Evolutionary conservation across 257 asterid genomes (phyloP).

Genomic region (Primulina huaijiensis): DNA sequence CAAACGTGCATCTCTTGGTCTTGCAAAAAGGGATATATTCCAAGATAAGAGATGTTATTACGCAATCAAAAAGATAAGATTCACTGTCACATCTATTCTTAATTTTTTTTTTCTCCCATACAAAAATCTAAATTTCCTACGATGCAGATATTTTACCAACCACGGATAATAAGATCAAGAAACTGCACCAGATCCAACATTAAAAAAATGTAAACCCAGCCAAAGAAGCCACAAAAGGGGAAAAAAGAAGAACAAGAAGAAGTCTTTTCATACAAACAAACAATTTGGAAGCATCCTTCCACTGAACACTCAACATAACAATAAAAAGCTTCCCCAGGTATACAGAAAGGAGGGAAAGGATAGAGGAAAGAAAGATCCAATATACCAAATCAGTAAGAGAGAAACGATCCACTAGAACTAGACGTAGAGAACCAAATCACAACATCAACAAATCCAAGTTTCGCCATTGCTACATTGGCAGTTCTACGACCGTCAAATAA

Average conservation of each 20-base stretch:
- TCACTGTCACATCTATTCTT: constrained; percentile 27
- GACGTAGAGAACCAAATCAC: not conserved
- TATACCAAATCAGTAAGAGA: not conserved
- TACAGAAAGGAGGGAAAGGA: not conserved
- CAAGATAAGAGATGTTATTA: constrained; percentile 23
- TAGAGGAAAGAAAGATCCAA: not conserved
- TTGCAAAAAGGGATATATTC: constrained; percentile 20
- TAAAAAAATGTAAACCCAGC: not conserved
- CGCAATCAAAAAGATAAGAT: constrained; percentile 30
- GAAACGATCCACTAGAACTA: not conserved
- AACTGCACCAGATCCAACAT: not conserved
- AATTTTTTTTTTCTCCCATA: constrained; percentile 11
- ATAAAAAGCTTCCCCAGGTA: not conserved
- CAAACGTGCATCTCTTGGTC: constrained; percentile 27
- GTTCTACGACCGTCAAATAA: not conserved
- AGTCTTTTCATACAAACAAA: too few relatives aligned
- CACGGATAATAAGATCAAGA: not conserved
- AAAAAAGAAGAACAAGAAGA: too few relatives aligned
- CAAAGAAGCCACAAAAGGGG: not conserved
- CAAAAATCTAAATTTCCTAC: constrained; percentile 19
- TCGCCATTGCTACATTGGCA: not conserved
- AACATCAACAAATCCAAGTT: not conserved
- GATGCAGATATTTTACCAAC: not conserved
- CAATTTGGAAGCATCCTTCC: not conserved
- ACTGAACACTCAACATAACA: not conserved